Base-by-base conservation (phyloP, 2,329 filamentous ascomycete species). In the Diaporthe destruens region DNA sequence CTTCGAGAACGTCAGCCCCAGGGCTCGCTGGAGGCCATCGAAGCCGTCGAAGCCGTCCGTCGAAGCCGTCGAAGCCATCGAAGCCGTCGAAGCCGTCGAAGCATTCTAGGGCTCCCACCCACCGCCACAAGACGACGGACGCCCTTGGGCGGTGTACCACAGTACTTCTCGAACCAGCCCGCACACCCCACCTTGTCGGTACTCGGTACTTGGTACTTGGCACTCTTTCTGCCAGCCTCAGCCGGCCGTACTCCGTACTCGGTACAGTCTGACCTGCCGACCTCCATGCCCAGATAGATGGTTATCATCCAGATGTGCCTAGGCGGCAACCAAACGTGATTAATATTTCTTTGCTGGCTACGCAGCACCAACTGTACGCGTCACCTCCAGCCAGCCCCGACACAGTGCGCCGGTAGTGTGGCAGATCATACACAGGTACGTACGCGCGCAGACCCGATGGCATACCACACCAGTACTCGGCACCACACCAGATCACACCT, bases 1-100 rank as follows among this genome's bases (percentile, higher is more conserved):
- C 61, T 65, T 65, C 61, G 59, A 65, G 59, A 65, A 65, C 29
- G n/a, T 51, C 61, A 65, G 61, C 61, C 61, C 44, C 29, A 51
- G 25, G 32, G 20, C 49, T 53, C 44, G 36, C 36, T 39, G 36
- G 36, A 65, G 34, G 59, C 59, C 29, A 23, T 51, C 59, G 59
- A 65, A 65, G 59, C 59, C 20, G 11, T 65, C 44, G 61, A 65
- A 47, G 42, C 42, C 42, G 42, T 65, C 42, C 42, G 42, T 65
- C 44, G 61, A 65, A 49, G 59, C 59, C 29, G 16, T 51, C 59
- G 59, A 65, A 65, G 59, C 59, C 20, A 9, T 65, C 44, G 61
- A 65, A 47, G 42, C 42, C 42, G 42, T 65, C 44, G 61, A 65
- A 51, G 61, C 61, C 29, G 11, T 51, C 61, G 61, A 65, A 65